These are phyloP conservation scores for Schizopora paradoxa DNA, from an alignment of 1,284 basidiomycete genomes.

Conservation along the genomic window DNA sequence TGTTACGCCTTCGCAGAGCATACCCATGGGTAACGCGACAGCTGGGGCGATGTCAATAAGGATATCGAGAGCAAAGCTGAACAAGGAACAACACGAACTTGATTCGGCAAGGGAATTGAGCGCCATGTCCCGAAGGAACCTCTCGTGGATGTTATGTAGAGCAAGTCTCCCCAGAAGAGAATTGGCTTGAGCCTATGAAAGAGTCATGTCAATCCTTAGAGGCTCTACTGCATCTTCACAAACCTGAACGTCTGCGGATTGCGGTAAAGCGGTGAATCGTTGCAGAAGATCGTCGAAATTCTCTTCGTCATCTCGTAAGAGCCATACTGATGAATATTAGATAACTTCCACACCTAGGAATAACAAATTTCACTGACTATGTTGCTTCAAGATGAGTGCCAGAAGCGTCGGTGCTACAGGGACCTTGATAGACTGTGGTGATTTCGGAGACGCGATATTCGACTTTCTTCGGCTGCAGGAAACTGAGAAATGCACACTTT, in stretches of 20 bases:
- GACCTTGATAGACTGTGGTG: slow-evolving; percentile 37
- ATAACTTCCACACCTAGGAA: slow-evolving; percentile 8
- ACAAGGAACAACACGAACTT: slow-evolving; percentile 41
- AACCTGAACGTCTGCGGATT: slow-evolving; percentile 55
- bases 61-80: background rate
- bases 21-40: slow-evolving; percentile 80
- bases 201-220: background rate
- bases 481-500: background rate
- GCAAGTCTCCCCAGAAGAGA: slow-evolving; percentile 69
- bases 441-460: slow-evolving; percentile 30
- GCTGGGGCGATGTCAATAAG: slow-evolving; percentile 37
- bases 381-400: slow-evolving; percentile 64
- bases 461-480: slow-evolving; percentile 42
- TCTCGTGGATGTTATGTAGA: slow-evolving; percentile 68
- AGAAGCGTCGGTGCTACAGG: slow-evolving; percentile 63
- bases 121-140: slow-evolving; percentile 80
- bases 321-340: slow-evolving; percentile 52
- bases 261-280: slow-evolving; percentile 53
- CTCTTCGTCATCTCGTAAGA: slow-evolving; percentile 59
- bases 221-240: slow-evolving; percentile 8
- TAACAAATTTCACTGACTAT: slow-evolving; percentile 46
- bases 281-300: slow-evolving; percentile 54
- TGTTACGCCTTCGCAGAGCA: slow-evolving; percentile 43
- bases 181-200: slow-evolving; percentile 60
- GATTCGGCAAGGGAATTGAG: slow-evolving; percentile 84